Conservation (phyloP, 352 stramenopile species). For the Pythium aquatile region DNA sequence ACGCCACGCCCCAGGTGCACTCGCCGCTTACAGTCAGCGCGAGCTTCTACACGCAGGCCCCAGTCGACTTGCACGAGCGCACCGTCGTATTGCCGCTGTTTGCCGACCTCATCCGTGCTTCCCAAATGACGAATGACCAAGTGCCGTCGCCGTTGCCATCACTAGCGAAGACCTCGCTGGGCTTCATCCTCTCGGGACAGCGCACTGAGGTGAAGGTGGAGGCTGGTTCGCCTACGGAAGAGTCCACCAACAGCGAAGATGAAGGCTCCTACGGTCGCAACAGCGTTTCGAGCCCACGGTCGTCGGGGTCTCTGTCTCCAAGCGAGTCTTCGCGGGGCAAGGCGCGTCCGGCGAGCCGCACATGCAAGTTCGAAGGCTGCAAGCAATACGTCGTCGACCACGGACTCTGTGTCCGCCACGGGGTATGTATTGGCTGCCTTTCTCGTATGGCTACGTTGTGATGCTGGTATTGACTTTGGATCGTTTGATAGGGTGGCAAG, state of each 20-base stretch:
- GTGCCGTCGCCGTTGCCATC: constrained; percentile 7
- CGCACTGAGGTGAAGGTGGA: constrained; percentile 16
- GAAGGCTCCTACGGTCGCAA: constrained; percentile 7
- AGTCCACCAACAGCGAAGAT: constrained; percentile 6
- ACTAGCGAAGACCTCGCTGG: constrained; percentile 49
- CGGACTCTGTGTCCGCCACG: constrained; percentile 65
- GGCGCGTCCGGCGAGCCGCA: constrained; percentile 43
- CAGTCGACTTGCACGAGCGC: not conserved
- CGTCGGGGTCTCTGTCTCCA: constrained; percentile 11
- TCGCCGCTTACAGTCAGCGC: constrained; percentile 6
- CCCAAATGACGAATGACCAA: constrained; percentile 17
- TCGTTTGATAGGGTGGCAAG: constrained; percentile 48
- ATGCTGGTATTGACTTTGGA: not conserved
- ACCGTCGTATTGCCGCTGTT: constrained; percentile 16
- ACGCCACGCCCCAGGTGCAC: not conserved
- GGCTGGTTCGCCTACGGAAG: not conserved
- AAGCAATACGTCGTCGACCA: constrained; percentile 74
- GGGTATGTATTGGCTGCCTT: constrained; percentile 30
- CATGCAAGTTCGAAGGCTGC: constrained; percentile 66
- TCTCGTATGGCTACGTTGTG: not conserved
- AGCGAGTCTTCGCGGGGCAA: constrained; percentile 13
- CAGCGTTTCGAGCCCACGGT: constrained; percentile 2
- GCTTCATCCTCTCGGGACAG: constrained; percentile 58
- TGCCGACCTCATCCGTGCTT: constrained; percentile 24
- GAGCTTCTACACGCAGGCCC: constrained; percentile 2